Evolutionary conservation across 2,329 filamentous ascomycete species (phyloP).

Genomic region (Laburnicola sp.): DNA sequence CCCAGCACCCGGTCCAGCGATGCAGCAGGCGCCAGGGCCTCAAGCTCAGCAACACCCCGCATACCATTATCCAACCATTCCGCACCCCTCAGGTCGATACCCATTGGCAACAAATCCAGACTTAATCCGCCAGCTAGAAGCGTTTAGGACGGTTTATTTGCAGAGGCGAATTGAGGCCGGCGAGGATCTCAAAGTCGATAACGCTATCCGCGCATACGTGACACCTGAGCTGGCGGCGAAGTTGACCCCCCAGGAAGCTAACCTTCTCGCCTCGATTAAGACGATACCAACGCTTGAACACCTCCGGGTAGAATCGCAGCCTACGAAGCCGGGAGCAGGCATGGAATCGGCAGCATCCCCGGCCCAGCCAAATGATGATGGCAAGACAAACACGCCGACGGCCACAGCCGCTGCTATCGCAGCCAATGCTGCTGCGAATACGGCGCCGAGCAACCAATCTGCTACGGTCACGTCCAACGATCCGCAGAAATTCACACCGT

Average conservation of each 20-base stretch:
- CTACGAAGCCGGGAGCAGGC: constrained; percentile 6
- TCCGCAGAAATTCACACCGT: constrained; percentile 34
- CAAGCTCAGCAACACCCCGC: constrained; percentile 8
- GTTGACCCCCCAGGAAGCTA: constrained; percentile 29
- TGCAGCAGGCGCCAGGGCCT: constrained; percentile 10
- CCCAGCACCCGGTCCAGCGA: constrained; percentile 14
- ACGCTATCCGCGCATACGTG: constrained; percentile 38
- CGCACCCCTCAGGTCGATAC: constrained; percentile 36
- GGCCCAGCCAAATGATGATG: constrained; percentile 14
- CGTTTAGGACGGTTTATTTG: constrained; percentile 38
- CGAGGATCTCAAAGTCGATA: constrained; percentile 37
- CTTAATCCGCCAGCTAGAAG: constrained; percentile 39
- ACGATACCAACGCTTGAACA: constrained; percentile 19
- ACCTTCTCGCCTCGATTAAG: constrained; percentile 30
- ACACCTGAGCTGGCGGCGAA: constrained; percentile 26
- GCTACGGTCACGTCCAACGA: constrained; percentile 14
- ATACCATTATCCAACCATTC: constrained; percentile 7
- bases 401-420: constrained; percentile 40
- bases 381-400: constrained; percentile 13
- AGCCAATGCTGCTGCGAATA: constrained; percentile 34
- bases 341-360: background rate
- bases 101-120: constrained; percentile 32
- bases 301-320: background rate
- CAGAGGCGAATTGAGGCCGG: constrained; percentile 26
- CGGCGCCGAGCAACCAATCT: constrained; percentile 7